A percentile compares a stretch with the other conserved stretches of the same genome.
These are phyloP conservation scores for Plasmodium adleri DNA, from an alignment of 169 alveolate genomes.

Conservation along the genomic window DNA sequence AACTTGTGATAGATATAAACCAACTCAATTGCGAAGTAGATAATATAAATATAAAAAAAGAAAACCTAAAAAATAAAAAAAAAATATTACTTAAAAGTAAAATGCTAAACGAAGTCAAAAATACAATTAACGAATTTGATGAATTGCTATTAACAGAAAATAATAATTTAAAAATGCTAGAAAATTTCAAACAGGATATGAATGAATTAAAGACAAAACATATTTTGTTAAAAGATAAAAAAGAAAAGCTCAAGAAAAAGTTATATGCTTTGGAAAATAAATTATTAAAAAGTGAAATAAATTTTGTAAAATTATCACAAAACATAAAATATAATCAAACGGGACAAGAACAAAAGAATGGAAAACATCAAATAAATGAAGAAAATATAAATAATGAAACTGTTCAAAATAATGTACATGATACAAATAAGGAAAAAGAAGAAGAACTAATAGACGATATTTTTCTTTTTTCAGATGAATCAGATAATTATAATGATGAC, in stretches of 20 bases:
- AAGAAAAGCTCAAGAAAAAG: slow-evolving; percentile 27
- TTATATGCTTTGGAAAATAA: slow-evolving; percentile 28
- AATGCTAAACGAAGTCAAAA: slow-evolving; percentile 53
- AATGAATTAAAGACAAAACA: slow-evolving; percentile 11
- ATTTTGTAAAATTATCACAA: not conserved
- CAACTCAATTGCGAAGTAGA: slow-evolving; percentile 47
- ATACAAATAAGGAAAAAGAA: not conserved
- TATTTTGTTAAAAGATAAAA: slow-evolving; percentile 26
- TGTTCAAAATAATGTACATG: not conserved
- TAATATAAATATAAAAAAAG: slow-evolving; percentile 57
- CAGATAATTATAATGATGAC: slow-evolving; percentile 24
- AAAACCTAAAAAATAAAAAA: slow-evolving; percentile 44
- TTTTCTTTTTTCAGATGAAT: slow-evolving; percentile 47
- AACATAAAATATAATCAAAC: not conserved
- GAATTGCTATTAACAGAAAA: slow-evolving; percentile 33
- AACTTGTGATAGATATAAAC: slow-evolving; percentile 53
- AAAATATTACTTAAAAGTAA: slow-evolving; percentile 49
- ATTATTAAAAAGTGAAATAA: slow-evolving; percentile 33
- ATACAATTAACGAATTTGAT: slow-evolving; percentile 38
- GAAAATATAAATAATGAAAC: too few species aligned
- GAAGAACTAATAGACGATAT: not conserved
- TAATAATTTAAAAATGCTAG: slow-evolving; percentile 20
- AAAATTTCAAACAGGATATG: slow-evolving; percentile 35
- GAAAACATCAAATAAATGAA: not conserved
- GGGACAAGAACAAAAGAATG: not conserved